Evolutionary conservation across 2,329 filamentous ascomycete species (phyloP).

Genomic region (Clonostachys chloroleuca): DNA sequence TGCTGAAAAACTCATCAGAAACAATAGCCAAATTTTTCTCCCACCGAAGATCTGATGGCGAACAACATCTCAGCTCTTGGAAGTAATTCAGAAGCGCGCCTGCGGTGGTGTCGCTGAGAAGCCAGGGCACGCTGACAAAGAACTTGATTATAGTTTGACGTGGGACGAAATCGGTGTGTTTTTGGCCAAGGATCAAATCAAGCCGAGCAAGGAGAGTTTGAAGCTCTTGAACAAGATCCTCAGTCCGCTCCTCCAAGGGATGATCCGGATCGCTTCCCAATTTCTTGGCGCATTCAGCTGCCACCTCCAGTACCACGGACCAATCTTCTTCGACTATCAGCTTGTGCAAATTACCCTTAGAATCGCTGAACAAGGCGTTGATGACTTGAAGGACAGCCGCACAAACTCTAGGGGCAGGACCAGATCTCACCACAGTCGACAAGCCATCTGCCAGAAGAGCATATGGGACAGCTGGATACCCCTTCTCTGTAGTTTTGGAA

Average conservation of each 20-base stretch:
- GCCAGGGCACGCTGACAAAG: slow-evolving; percentile 55
- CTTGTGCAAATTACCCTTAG: slow-evolving; percentile 45
- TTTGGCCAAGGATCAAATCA: slow-evolving; percentile 23
- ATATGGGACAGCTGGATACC: slow-evolving; percentile 56
- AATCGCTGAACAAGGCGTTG: slow-evolving; percentile 50
- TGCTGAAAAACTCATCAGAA: slow-evolving; percentile 58
- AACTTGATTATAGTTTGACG: slow-evolving; percentile 63
- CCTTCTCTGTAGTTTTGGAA: slow-evolving; percentile 53
- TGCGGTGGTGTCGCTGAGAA: slow-evolving; percentile 61
- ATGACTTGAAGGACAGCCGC: slow-evolving; percentile 45
- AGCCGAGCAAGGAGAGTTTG: slow-evolving; percentile 39
- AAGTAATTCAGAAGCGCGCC: slow-evolving; percentile 64
- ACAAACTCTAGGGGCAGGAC: slow-evolving; percentile 38
- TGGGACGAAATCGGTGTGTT: slow-evolving; percentile 54
- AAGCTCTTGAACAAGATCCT: slow-evolving; percentile 38
- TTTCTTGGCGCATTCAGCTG: slow-evolving; percentile 40
- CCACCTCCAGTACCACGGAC: slow-evolving; percentile 55
- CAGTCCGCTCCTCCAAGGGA: slow-evolving; percentile 13
- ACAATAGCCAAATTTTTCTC: slow-evolving; percentile 58
- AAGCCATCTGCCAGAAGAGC: slow-evolving; percentile 55
- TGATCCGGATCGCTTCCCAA: background rate
- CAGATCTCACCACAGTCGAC: slow-evolving; percentile 40
- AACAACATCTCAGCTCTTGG: slow-evolving; percentile 64
- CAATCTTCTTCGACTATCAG: slow-evolving; percentile 63
- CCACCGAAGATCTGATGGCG: slow-evolving; percentile 67